Percentiles rank a stretch among this genome's conserved stretches.
phyloP scores from a whole-genome alignment of 148 eudicot species.

The Fallopia convolvulus region DNA sequence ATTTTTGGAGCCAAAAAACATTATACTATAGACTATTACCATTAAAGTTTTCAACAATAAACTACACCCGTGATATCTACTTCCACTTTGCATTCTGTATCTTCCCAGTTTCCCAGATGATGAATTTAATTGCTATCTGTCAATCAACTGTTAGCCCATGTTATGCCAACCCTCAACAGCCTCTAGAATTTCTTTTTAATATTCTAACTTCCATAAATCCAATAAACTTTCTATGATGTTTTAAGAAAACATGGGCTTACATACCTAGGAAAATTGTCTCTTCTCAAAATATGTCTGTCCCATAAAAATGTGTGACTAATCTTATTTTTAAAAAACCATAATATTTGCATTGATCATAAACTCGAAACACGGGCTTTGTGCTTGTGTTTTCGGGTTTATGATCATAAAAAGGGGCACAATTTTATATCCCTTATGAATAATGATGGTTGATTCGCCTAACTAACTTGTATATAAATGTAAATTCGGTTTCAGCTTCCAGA shows the following conservation, averaged over 20 bases:
- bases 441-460: neutral
- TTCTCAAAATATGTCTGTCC: no score
- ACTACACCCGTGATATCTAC: slow-evolving; percentile 8
- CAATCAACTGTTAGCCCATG: neutral
- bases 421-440: neutral
- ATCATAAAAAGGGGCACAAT: no score
- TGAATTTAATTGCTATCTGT: neutral
- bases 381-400: no score
- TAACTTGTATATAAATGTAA: neutral
- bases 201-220: neutral
- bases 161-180: neutral
- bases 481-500: slow-evolving; percentile 50
- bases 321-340: no score
- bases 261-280: neutral
- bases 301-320: no score
- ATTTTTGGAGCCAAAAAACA: neutral
- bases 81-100: neutral
- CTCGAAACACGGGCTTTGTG: no score
- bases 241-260: neutral
- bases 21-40: no score
- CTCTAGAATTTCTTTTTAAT: no score
- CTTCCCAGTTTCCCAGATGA: neutral
- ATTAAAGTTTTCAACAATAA: neutral
- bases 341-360: no score
- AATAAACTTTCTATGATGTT: neutral